Base-by-base conservation (phyloP, 2,329 filamentous ascomycete genomes). In the Diplodia intermedia region DNA sequence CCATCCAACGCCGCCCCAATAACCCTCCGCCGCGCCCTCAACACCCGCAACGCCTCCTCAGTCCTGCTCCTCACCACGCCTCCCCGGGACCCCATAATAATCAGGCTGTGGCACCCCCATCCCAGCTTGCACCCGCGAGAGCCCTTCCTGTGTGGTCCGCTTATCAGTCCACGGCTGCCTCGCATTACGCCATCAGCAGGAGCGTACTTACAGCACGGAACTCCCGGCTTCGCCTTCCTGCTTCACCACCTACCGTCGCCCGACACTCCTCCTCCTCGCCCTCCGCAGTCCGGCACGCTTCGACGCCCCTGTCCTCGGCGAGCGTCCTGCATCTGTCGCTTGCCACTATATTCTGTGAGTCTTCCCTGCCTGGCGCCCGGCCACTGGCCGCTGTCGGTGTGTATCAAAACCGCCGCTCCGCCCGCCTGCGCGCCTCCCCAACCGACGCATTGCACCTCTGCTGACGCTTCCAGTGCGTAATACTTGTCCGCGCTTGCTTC, bases 401-500 rank as follows among this genome's bases (percentile, higher is more conserved):
- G 36, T 20, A 15, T 18, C 26, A 20, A 62, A 50, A 14, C 57
- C 23, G 2, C 8, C 26, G 8, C 11, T 26, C n/a, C 14, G 15
- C 47, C 52, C 23, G 31, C 49, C 36, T 33, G 26, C 40, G 26
- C 47, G 20, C 53, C 26, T 40, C 18, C 33, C 43, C 23, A 31
- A 47, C 47, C 26, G 26, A 8, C 33, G 14, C 60, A 40, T 33
- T 38, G 31, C 50, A 18, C 29, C 12, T 38, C 43, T 63, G 66
- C 66, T 68, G 26, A 62, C 43, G n/a, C 33, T 40, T 33, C 47
- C 70, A 70, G 65, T 67, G 68, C 69, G 71, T 73, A 72, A 73
- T 76, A 74, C 71, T 72, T 70, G 72, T 31, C 40, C 43, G 23
- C 18, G 31, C 72, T 71, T 72, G 70, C 68, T 74, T 73, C 74